Evolutionary conservation across 192 early-diverging fungal species (phyloP), one percentile per base, ranked within the genome.

Genomic region (Umbelopsis sp.): DNA sequence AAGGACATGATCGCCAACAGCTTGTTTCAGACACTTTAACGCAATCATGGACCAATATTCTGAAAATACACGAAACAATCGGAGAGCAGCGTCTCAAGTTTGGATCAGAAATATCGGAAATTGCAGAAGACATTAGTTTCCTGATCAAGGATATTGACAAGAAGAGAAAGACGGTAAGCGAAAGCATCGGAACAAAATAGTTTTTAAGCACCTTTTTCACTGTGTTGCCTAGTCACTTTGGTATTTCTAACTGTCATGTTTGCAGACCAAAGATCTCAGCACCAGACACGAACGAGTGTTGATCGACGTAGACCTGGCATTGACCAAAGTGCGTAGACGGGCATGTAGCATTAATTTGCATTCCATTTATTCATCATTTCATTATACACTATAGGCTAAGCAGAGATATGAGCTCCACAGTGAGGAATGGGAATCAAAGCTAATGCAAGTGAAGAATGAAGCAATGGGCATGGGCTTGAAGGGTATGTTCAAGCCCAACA

Each of bases 401-500:
- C 71, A 73, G 34, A 70, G 69, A 31, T 97, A 95, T 78, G 95
- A 97, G 72, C 20, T 75, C 10, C 72, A 86, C 34, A 92, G 90
- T 34, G 89, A 92, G 66, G 96, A 96, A 53, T 96, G 94, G 95
- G 94, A 97, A 71, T 84, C 86, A 9, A 78, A 92, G 11, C 76
- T 91, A 34, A 74, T 92, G 16, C 82, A 83, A 75, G 82, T 83
- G 68, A 81, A 79, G 36, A 79, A 77, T 21, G 86, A 86, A 25
- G 76, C 82, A 8, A 24, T 66, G 1, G 66, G 79, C 5, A 45
- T 54, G 10, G 41, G 71, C 2, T 74, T 89, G 80, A 78, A 89
- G 75, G 66, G 82, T 70, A 45, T 84, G 32, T 86, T 86, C 59
- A 75, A 80, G 51, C 76, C 83, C 69, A 80, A 79, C 24, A 87